Evolutionary conservation across 495 filamentous ascomycete species (phyloP).

Genomic region (Penicillium cosmopolitanum): DNA sequence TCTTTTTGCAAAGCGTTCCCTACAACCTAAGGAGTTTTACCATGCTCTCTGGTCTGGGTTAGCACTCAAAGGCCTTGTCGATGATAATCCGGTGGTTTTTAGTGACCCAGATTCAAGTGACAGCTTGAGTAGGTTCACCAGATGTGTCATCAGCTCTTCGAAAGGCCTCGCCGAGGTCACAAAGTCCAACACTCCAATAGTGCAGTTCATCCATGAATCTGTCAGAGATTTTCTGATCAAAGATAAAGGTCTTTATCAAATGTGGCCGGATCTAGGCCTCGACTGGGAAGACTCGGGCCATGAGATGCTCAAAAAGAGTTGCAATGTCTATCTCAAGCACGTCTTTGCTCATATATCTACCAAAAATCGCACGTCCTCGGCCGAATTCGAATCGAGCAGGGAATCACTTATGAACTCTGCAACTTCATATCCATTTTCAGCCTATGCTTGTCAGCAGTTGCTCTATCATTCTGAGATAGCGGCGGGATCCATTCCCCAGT

Average conservation of each 20-base stretch:
- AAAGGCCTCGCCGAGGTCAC: conserved; percentile 50
- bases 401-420: too few species aligned
- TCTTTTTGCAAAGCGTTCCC: conserved; percentile 35
- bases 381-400: too few species aligned
- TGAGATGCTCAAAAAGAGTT: conserved; percentile 40
- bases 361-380: too few species aligned
- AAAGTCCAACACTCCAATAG: conserved; percentile 19
- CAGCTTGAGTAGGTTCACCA: conserved; percentile 7
- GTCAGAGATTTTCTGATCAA: conserved; percentile 48
- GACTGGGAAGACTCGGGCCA: conserved; percentile 36
- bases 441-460: too few species aligned
- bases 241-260: conserved; percentile 38
- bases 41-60: conserved; percentile 25
- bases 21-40: conserved; percentile 37
- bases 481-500: too few species aligned
- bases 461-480: too few species aligned
- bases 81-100: too few species aligned
- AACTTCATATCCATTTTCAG: too few species aligned
- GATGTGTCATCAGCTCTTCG: conserved; percentile 35
- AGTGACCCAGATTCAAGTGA: neutral
- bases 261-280: conserved; percentile 36
- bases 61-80: too few species aligned
- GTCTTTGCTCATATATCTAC: too few species aligned
- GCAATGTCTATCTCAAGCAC: conserved; percentile 4
- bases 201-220: conserved; percentile 57